Evolutionary conservation across 306 rosid genomes (phyloP).

Genomic region (Benincasa hispida): DNA sequence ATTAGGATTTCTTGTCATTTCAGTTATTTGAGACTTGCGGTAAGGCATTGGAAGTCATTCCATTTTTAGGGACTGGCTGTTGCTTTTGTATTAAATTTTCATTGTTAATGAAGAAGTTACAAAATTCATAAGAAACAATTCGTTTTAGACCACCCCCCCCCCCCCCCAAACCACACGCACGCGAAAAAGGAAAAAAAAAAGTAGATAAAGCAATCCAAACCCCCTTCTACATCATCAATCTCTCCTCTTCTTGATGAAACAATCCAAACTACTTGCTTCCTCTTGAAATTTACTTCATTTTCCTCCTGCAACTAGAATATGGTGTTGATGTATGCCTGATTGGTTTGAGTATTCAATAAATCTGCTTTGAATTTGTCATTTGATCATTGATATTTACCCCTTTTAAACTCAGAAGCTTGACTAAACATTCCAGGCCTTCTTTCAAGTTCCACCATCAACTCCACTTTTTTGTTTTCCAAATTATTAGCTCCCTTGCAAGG

Average conservation of each 20-base stretch:
- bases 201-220: no score
- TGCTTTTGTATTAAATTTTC: neutral
- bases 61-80: no score
- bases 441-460: neutral
- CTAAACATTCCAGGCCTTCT: neutral
- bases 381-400: neutral
- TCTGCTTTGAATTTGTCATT: neutral
- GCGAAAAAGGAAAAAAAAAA: no score
- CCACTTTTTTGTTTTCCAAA: neutral
- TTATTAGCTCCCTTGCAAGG: neutral
- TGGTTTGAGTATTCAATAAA: neutral
- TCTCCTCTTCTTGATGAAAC: no score
- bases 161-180: no score
- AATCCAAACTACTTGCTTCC: neutral
- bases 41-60: no score
- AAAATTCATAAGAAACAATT: neutral
- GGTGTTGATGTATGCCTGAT: neutral
- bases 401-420: neutral
- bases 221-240: no score
- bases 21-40: neutral
- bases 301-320: neutral
- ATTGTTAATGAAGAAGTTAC: neutral
- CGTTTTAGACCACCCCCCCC: neutral
- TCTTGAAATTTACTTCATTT: neutral
- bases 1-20: neutral